Evolutionary conservation across 1,284 basidiomycete species (phyloP), one percentile per base, ranked within the genome.

Genomic region (Hypsizygus ulmarius): DNA sequence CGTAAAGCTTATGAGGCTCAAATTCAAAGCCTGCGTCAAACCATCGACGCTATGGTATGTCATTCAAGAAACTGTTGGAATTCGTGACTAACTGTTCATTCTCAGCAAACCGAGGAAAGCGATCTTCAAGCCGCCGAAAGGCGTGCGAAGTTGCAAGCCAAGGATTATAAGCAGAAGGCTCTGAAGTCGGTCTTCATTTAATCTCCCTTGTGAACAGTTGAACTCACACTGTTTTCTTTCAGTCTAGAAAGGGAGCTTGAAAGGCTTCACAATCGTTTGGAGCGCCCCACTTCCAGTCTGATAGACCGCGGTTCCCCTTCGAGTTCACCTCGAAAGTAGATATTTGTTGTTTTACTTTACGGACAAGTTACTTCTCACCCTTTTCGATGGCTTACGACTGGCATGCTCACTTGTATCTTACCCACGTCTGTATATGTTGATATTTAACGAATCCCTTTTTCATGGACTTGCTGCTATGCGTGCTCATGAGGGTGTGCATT

Each of bases 201-300:
- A 51, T 33, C n/a, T 44, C 18, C 29, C 41, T 35, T 29, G 30
- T 16, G 10, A 41, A 21, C 30, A 29, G 9, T 47, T 30, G 16
- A 14, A 39, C 52, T 46, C 16, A 46, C 47, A 34, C 55, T 30
- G 38, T 34, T 44, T 50, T 51, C 33, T 35, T 46, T 6, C 54
- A 87, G 85, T 42, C 69, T 87, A 34, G 83, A 87, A 56, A 74
- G 81, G 29, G 85, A 88, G 60, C 70, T 88, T 7, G 86, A 88
- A 60, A 73, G 84, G 35, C 68, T 87, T 41, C 77, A 82, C n/a
- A 77, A 73, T 59, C 77, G 86, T 45, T 70, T 87, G 4, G 79
- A 75, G 47, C 71, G 77, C 47, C 77, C 77, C 10, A 52, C 65
- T 27, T 64, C 67, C 28, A 52, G 57, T 33, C 50, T 57, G 36